A percentile compares a stretch with the other conserved stretches of the same genome.
phyloP scores from a whole-genome alignment of 2,329 filamentous ascomycete species.

The Neurospora crassa region DNA sequence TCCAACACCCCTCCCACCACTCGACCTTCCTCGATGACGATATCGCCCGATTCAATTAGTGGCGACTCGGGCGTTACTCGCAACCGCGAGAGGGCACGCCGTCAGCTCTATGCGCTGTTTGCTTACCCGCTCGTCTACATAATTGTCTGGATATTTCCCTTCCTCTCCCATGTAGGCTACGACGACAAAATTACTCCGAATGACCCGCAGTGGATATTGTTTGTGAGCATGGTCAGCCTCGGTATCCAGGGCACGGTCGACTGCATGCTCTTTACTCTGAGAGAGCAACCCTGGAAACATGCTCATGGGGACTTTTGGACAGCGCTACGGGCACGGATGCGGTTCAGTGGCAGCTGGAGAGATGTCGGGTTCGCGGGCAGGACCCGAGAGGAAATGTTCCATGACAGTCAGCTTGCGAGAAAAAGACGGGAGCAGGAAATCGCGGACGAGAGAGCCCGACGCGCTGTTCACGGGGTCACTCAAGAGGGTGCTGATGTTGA shows the following conservation, averaged over 20 bases:
- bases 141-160: constrained; percentile 62
- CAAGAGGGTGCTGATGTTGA: constrained; percentile 17
- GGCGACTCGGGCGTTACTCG: constrained; percentile 20
- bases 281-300: constrained; percentile 63
- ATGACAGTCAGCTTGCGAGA: constrained; percentile 39
- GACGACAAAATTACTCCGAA: constrained; percentile 22
- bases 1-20: neutral
- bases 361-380: constrained; percentile 28
- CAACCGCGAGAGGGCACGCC: constrained; percentile 47
- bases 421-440: constrained; percentile 38
- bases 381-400: constrained; percentile 42
- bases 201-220: constrained; percentile 46
- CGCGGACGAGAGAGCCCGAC: constrained; percentile 22
- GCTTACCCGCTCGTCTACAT: constrained; percentile 69
- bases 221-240: constrained; percentile 48
- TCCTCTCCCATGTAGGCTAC: constrained; percentile 55
- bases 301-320: constrained; percentile 29
- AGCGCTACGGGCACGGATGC: constrained; percentile 17
- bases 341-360: constrained; percentile 12
- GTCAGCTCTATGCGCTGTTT: constrained; percentile 63
- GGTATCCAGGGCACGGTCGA: constrained; percentile 59
- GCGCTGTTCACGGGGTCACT: constrained; percentile 8
- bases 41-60: constrained; percentile 3
- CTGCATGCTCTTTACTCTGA: constrained; percentile 55
- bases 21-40: constrained; percentile 2